Evolutionary conservation across 805 yeast genomes (phyloP).

Genomic region (Kazachstania martiniae): DNA sequence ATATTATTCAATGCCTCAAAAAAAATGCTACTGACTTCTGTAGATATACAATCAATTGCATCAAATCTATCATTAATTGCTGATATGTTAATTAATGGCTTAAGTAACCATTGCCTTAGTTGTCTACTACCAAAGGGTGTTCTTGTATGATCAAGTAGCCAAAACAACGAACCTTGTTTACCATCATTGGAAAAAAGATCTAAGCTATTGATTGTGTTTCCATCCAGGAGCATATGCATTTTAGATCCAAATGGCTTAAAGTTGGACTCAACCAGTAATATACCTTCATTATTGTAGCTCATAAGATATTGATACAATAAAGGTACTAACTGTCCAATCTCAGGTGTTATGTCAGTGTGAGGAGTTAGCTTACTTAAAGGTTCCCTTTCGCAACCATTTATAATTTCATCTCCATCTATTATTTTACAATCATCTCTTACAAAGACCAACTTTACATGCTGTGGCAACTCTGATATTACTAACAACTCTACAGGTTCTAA

Average conservation of each 20-base stretch:
- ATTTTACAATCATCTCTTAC: constrained; percentile 8
- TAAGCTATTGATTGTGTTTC: constrained; percentile 55
- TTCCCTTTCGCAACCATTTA: no score
- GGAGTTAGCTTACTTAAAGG: no score
- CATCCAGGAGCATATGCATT: constrained; percentile 44
- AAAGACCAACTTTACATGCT: constrained; percentile 58
- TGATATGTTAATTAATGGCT: constrained; percentile 50
- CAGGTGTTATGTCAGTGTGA: neutral
- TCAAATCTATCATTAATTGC: constrained; percentile 50
- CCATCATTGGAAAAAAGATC: constrained; percentile 63
- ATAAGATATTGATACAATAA: constrained; percentile 43
- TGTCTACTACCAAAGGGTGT: constrained; percentile 67
- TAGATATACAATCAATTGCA: constrained; percentile 43
- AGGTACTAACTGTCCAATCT: constrained; percentile 23
- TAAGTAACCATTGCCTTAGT: constrained; percentile 60
- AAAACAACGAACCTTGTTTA: constrained; percentile 58
- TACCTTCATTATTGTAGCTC: constrained; percentile 50
- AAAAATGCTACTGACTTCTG: constrained; percentile 30
- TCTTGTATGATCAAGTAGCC: constrained; percentile 72
- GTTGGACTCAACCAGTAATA: constrained; percentile 43
- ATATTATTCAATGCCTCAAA: constrained; percentile 28
- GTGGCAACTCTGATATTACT: constrained; percentile 17
- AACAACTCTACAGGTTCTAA: constrained; percentile 66
- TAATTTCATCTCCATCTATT: neutral
- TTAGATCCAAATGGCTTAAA: constrained; percentile 36